These are phyloP conservation scores for Exophiala xenobiotica DNA, from an alignment of 2,329 filamentous ascomycete species.

Conservation along the genomic window DNA sequence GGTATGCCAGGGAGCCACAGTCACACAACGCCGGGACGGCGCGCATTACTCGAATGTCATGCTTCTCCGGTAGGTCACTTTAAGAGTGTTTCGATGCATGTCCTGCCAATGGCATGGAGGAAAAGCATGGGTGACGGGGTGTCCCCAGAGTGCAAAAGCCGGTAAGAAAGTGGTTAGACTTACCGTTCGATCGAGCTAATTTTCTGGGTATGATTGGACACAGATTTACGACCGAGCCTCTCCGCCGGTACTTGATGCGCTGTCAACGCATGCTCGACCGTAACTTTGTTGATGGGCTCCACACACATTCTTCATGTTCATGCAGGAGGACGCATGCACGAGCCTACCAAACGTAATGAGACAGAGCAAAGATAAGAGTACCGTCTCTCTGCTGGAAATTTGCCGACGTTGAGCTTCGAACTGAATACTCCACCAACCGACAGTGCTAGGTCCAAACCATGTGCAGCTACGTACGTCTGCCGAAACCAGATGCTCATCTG, in stretches of 20 bases:
- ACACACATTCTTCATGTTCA: conserved; percentile 3
- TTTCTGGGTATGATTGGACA: not conserved
- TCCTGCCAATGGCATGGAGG: not conserved
- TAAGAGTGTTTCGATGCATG: not conserved
- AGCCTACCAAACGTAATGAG: not conserved
- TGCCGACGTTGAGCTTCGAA: not conserved
- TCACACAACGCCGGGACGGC: not conserved
- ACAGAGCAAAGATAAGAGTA: not conserved
- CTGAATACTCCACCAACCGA: not conserved
- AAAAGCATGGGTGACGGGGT: not conserved
- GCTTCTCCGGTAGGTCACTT: not conserved
- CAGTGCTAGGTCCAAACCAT: not conserved
- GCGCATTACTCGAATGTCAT: not conserved
- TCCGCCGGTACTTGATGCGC: not conserved
- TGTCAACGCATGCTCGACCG: not conserved
- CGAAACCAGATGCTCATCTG: not conserved
- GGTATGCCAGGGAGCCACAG: not conserved
- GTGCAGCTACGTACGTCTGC: not conserved
- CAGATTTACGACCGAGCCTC: not conserved
- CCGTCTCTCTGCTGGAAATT: not conserved
- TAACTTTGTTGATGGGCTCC: not conserved
- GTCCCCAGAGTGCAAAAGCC: not conserved
- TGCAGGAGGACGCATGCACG: not conserved
- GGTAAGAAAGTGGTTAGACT: not conserved
- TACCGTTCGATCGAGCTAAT: conserved; percentile 2